These are phyloP conservation scores for Lignosus rhinocerotis DNA, from an alignment of 1,284 basidiomycete genomes.

Conservation along the genomic window DNA sequence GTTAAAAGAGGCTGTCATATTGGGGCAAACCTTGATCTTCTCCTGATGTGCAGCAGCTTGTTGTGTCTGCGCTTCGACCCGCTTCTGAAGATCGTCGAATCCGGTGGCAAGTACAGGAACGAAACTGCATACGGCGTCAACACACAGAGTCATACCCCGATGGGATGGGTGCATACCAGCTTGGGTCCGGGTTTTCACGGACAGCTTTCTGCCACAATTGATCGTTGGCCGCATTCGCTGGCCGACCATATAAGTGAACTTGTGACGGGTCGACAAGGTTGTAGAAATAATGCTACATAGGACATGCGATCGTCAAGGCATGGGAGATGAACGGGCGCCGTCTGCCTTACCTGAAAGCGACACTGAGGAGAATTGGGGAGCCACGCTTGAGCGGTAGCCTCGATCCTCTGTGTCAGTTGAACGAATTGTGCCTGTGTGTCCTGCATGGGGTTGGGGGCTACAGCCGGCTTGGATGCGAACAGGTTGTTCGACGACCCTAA, in stretches of 20 bases:
- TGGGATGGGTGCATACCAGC: slow-evolving; percentile 51
- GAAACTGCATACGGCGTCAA: slow-evolving; percentile 47
- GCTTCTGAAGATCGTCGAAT: slow-evolving; percentile 80
- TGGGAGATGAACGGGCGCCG: background rate
- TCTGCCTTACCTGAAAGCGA: slow-evolving; percentile 71
- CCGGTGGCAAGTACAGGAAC: slow-evolving; percentile 84
- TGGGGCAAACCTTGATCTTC: slow-evolving; percentile 54
- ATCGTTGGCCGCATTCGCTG: slow-evolving; percentile 74
- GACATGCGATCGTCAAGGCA: background rate
- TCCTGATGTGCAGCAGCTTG: slow-evolving; percentile 73
- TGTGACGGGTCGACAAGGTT: slow-evolving; percentile 81
- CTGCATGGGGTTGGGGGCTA: slow-evolving; percentile 45
- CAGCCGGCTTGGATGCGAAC: slow-evolving; percentile 29
- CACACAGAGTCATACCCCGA: background rate
- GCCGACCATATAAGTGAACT: slow-evolving; percentile 71
- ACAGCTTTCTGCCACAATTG: slow-evolving; percentile 79
- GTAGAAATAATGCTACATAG: slow-evolving; percentile 75
- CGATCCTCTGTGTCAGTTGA: slow-evolving; percentile 63
- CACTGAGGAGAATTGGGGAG: slow-evolving; percentile 69
- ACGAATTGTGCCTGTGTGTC: slow-evolving; percentile 64
- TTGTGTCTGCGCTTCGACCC: slow-evolving; percentile 77
- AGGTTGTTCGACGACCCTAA: slow-evolving; percentile 35
- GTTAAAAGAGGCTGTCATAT: background rate
- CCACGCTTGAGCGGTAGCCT: slow-evolving; percentile 72
- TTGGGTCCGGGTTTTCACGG: slow-evolving; percentile 82